phyloP scores from a whole-genome alignment of 345 rosid genomes.

The Hibiscus syriacus region DNA sequence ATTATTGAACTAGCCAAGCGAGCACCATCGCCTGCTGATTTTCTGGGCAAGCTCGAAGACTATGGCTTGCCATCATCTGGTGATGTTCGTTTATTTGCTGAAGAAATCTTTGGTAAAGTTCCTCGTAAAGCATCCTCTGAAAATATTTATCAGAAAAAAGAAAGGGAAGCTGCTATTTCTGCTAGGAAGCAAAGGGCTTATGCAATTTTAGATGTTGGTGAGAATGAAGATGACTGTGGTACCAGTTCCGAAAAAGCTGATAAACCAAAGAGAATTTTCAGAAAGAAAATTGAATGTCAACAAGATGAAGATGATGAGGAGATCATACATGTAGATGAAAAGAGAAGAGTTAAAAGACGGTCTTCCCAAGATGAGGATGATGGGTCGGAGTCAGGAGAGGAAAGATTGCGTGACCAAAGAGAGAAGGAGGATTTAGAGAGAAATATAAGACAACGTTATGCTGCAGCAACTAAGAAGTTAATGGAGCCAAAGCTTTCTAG shows the following conservation, averaged over 20 bases:
- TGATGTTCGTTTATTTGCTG: slow-evolving; percentile 48
- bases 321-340: slow-evolving; percentile 31
- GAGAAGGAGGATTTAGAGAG: slow-evolving; percentile 83
- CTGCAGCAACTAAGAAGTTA: slow-evolving; percentile 66
- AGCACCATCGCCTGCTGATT: slow-evolving; percentile 51
- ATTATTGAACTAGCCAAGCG: slow-evolving; percentile 60
- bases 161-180: slow-evolving; percentile 73
- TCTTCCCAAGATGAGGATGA: slow-evolving; percentile 45
- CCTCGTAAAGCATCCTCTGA: slow-evolving; percentile 38
- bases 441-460: slow-evolving; percentile 75
- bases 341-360: slow-evolving; percentile 50
- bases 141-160: slow-evolving; percentile 70
- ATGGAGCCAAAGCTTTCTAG: slow-evolving; percentile 63
- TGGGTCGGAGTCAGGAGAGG: slow-evolving; percentile 89
- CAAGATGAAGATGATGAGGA: slow-evolving; percentile 60
- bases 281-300: slow-evolving; percentile 63
- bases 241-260: slow-evolving; percentile 27
- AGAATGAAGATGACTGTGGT: slow-evolving; percentile 37
- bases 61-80: slow-evolving; percentile 46
- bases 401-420: slow-evolving; percentile 73
- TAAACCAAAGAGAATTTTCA: slow-evolving; percentile 53
- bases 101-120: slow-evolving; percentile 51
- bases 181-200: slow-evolving; percentile 65
- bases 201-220: slow-evolving; percentile 63
- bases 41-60: slow-evolving; percentile 43